Evolutionary conservation across 257 asterid species (phyloP).

Genomic region (Lycium ferocissimum): DNA sequence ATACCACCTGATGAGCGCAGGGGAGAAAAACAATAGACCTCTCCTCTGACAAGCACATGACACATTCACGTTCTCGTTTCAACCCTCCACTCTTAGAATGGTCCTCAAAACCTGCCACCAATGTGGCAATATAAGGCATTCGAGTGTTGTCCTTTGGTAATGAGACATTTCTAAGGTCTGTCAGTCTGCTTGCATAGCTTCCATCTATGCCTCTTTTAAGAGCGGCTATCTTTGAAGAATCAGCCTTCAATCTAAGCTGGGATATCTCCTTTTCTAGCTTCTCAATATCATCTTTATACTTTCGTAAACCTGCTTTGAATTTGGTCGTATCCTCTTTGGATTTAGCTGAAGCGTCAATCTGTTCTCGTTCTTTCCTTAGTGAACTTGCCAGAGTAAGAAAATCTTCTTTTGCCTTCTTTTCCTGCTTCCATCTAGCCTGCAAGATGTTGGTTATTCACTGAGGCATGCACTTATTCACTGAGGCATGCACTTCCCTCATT

Average conservation of each 20-base stretch:
- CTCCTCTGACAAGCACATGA: slow-evolving; percentile 94
- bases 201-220: slow-evolving; percentile 77
- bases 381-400: slow-evolving; percentile 58
- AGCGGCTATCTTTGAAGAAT: slow-evolving; percentile 83
- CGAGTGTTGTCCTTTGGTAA: slow-evolving; percentile 46
- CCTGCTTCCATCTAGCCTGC: slow-evolving; percentile 75
- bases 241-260: slow-evolving; percentile 69
- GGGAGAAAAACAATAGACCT: slow-evolving; percentile 93
- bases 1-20: slow-evolving; percentile 93
- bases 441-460: slow-evolving; percentile 33
- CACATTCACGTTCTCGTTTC: slow-evolving; percentile 91
- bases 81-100: slow-evolving; percentile 53
- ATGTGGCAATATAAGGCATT: slow-evolving; percentile 48
- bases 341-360: slow-evolving; percentile 66
- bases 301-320: slow-evolving; percentile 66
- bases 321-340: slow-evolving; percentile 69
- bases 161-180: slow-evolving; percentile 41
- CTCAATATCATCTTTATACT: slow-evolving; percentile 69
- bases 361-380: slow-evolving; percentile 66
- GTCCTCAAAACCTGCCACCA: slow-evolving; percentile 39
- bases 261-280: slow-evolving; percentile 76
- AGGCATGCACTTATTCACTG: slow-evolving; percentile 33
- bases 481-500: slow-evolving; percentile 32
- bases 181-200: slow-evolving; percentile 65
- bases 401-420: slow-evolving; percentile 61